Evolutionary conservation across 2,329 filamentous ascomycete species (phyloP), one percentile per base, ranked within the genome.

Genomic region (Aspergillus sp.): DNA sequence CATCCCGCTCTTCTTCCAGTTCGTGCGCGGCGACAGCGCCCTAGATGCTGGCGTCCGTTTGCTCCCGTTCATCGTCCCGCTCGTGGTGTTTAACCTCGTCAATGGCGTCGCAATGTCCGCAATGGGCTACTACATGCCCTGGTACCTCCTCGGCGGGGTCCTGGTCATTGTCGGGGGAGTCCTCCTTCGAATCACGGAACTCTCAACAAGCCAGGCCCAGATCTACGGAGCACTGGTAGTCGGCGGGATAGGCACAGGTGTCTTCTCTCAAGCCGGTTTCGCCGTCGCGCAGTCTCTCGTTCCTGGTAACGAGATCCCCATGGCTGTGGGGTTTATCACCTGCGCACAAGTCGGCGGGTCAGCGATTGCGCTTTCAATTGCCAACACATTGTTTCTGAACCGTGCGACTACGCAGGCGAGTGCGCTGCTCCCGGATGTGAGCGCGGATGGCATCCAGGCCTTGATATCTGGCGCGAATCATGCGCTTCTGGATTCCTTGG

Each of bases 1-100:
- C 69, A 77, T 81, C n/a, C 82, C 82, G 0, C 70, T 84, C 0
- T 83, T 76, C 70, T 84, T 84, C 67, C 79, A 82, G 56, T 84
- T 84, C 64, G 75, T 74, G 0, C 72, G 71, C 4, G 76, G 77
- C 6, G 79, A 80, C 47, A 68, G 63, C 0, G 70, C 68, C 5
- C 44, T 71, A 4, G 55, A 52, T 15, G 62, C 55, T 64, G 53
- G 65, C 5, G 68, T 74, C 2, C 66, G 64, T 14, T 61, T 74
- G 2, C 62, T 72, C 14, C 70, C 69, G 6, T 69, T 63, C 45
- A 61, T 72, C 33, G 40, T 57, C 24, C 21, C 49, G 12, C 9
- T 49, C 62, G 48, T 58, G 6, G 33, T 63, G 19, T 55, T 60
- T 33, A 55, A 57, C 31, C 53, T 70, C 23, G 48, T 62, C 33